phyloP scores from a whole-genome alignment of 2,329 filamentous ascomycete genomes.

The Penicillium sp. region DNA sequence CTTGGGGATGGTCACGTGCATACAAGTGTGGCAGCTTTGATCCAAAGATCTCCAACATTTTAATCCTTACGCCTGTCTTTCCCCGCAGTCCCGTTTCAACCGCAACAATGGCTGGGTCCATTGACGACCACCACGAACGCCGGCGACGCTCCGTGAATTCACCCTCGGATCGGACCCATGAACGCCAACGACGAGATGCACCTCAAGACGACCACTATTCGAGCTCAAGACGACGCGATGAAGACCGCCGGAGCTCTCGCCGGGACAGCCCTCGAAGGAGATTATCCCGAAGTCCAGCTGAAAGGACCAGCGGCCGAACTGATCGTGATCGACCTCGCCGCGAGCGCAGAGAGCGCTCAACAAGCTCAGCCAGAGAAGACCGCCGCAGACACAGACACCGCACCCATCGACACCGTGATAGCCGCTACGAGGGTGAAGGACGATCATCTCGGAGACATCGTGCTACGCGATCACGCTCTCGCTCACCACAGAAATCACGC shows the following conservation, averaged over 20 bases:
- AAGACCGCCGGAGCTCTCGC: constrained; percentile 30
- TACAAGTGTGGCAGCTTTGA: background rate
- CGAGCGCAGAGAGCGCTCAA: constrained; percentile 27
- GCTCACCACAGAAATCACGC: constrained; percentile 30
- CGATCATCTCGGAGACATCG: constrained; percentile 26
- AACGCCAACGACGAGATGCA: constrained; percentile 25
- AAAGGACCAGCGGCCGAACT: constrained; percentile 21
- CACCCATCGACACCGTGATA: constrained; percentile 31
- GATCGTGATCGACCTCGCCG: constrained; percentile 25
- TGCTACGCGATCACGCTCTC: constrained; percentile 20
- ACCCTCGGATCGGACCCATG: constrained; percentile 22
- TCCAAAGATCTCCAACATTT: background rate
- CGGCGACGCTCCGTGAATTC: constrained; percentile 25
- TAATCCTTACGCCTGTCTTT: background rate
- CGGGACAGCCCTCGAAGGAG: constrained; percentile 25
- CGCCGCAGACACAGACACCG: constrained; percentile 29
- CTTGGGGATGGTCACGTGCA: constrained; percentile 18
- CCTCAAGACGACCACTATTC: constrained; percentile 23
- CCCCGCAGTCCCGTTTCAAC: background rate
- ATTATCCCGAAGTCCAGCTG: constrained; percentile 18
- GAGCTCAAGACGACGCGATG: constrained; percentile 28
- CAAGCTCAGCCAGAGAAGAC: constrained; percentile 26
- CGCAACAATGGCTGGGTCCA: constrained; percentile 29
- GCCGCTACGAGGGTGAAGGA: constrained; percentile 25
- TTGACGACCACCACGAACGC: constrained; percentile 22